Conservation (phyloP, 441 rosid genomes). For the Breynia disticha region DNA sequence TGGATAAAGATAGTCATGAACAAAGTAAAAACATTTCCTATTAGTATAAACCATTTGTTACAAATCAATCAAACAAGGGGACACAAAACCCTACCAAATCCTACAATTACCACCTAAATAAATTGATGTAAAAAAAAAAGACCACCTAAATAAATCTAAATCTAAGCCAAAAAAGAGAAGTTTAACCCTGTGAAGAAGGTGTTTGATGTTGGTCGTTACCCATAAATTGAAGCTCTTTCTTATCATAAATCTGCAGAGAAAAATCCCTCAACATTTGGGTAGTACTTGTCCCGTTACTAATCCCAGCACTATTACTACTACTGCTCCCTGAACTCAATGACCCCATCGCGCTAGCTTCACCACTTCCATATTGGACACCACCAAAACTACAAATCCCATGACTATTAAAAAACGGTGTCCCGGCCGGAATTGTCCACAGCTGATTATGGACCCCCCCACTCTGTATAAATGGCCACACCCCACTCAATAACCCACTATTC, state of each 20-base stretch:
- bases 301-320: neutral
- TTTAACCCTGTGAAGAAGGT: constrained; percentile 17
- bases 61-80: too few species aligned
- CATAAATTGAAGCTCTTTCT: constrained; percentile 54
- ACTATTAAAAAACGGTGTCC: constrained; percentile 32
- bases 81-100: too few species aligned
- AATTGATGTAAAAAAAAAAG: constrained; percentile 1
- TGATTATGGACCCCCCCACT: constrained; percentile 28
- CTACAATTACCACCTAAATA: neutral
- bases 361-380: constrained; percentile 14
- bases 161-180: neutral
- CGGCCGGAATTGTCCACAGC: constrained; percentile 40
- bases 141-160: neutral
- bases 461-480: constrained; percentile 36
- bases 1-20: too few species aligned
- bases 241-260: constrained; percentile 52
- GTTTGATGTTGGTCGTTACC: constrained; percentile 29
- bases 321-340: constrained; percentile 3
- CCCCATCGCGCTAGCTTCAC: constrained; percentile 13
- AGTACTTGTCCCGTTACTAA: neutral
- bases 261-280: constrained; percentile 42
- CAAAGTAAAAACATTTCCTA: too few species aligned
- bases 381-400: constrained; percentile 26
- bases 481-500: constrained; percentile 27
- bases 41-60: too few species aligned